Evolutionary conservation across 2,329 filamentous ascomycete genomes (phyloP), one percentile per base, ranked within the genome.

Genomic region (Arthrobotrys megalospora): DNA sequence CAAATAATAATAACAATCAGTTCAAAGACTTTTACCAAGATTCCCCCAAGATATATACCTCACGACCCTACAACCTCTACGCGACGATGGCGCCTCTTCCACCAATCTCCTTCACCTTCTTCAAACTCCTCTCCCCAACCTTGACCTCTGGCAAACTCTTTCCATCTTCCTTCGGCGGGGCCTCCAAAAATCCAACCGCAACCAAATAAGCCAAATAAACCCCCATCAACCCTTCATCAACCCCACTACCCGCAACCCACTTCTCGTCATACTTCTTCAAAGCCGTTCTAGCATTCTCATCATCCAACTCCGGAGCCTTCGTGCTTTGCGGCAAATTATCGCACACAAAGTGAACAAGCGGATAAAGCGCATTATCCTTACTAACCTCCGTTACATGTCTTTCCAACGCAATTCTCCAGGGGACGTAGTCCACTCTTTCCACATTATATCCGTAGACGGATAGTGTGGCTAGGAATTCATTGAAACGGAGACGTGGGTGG

Each of bases 401-500:
- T 84, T 92, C 89, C 76, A 96, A 87, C 80, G 88, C 88, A 34
- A 86, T 85, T 79, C 88, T 89, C 93, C 93, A 96, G 6, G 88
- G 86, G 1, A 88, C 84, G 82, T 96, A 96, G 41, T 88, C 85
- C 1, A 92, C 87, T 79, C 90, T 87, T 0, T 91, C 90, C 0
- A 90, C 88, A 28, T 87, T 83, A 84, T 93, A 97, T 28, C 93
- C 93, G 83, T 93, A 96, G 19, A 86, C 87, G 82, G 91, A 88
- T 6, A 97, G 86, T 0, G 88, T 86, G 19, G 88, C 88, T n/a
- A 96, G 87, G 85, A 90, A 97, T 83, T 93, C 88, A 85, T 91
- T 93, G 87, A 94, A 91, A 1, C 89, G 90, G 47, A 96, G 88
- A 14, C 93, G 88, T 1, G 93, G 93, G 83, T 94, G 93, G 1